Evolutionary conservation across 148 eudicot genomes (phyloP).

Genomic region (Diospyros lotus): DNA sequence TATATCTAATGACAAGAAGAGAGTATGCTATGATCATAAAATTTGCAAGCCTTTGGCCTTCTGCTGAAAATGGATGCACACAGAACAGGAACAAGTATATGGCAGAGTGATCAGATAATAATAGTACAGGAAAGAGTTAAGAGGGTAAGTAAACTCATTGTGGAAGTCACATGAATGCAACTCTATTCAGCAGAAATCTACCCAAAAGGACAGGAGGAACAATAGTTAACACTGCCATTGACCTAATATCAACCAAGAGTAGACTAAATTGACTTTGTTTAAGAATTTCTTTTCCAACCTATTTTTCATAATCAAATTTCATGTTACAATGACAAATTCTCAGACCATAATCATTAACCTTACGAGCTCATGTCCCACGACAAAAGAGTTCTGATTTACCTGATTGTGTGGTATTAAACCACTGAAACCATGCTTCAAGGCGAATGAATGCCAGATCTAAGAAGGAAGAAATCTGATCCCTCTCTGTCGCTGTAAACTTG

Average conservation of each 20-base stretch:
- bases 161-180: background rate
- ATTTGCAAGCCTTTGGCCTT: background rate
- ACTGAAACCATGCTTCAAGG: constrained; percentile 94
- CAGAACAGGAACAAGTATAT: background rate
- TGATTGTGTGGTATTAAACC: constrained; percentile 94
- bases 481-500: constrained; percentile 46
- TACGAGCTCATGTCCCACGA: background rate
- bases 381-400: constrained; percentile 32
- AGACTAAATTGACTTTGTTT: background rate
- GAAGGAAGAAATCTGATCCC: constrained; percentile 56
- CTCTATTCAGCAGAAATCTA: background rate
- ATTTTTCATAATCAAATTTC: background rate
- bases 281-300: background rate
- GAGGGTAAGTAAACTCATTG: background rate
- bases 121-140: background rate
- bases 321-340: background rate
- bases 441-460: constrained; percentile 69
- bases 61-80: background rate
- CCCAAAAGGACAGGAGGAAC: background rate
- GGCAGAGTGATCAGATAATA: background rate
- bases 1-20: background rate
- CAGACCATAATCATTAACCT: background rate
- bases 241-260: background rate
- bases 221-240: background rate
- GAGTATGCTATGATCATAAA: background rate